phyloP scores from a whole-genome alignment of 305 asterid species.

The Fraxinus greggii region DNA sequence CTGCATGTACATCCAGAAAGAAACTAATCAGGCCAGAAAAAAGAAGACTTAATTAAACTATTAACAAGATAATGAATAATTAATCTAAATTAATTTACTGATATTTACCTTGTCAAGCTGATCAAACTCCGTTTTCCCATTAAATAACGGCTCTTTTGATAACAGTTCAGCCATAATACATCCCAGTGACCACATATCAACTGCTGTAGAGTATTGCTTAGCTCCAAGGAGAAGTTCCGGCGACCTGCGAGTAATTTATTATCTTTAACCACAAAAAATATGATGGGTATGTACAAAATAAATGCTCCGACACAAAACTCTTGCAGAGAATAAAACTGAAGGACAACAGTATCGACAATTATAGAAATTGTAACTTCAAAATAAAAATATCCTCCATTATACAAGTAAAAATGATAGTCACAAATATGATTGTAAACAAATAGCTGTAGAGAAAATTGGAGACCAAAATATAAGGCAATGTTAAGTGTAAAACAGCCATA shows the following conservation, averaged over 20 bases:
- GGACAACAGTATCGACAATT: not conserved
- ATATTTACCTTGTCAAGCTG: slow-evolving; percentile 75
- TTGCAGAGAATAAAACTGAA: not conserved
- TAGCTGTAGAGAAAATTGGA: not conserved
- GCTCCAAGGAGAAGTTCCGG: slow-evolving; percentile 92
- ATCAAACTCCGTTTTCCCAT: slow-evolving; percentile 71
- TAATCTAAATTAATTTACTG: not conserved
- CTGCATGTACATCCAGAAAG: slow-evolving; percentile 38
- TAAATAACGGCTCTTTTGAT: slow-evolving; percentile 65
- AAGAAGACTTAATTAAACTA: not conserved
- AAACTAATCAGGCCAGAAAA: slow-evolving; percentile 10
- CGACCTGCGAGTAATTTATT: slow-evolving; percentile 49
- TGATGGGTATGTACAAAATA: not conserved
- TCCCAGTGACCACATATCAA: slow-evolving; percentile 96
- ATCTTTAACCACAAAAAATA: not conserved
- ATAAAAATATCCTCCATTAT: not conserved
- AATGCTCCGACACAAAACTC: not conserved
- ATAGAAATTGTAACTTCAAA: not conserved
- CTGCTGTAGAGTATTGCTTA: slow-evolving; percentile 74
- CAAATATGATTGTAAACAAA: not conserved
- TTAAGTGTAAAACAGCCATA: not conserved
- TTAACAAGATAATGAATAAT: not conserved
- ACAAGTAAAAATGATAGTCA: not conserved
- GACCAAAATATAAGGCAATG: not conserved
- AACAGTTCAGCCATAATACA: slow-evolving; percentile 91